Evolutionary conservation across 768 basidiomycete species (phyloP), one percentile per base, ranked within the genome.

Genomic region (Floccularia luteovirens): DNA sequence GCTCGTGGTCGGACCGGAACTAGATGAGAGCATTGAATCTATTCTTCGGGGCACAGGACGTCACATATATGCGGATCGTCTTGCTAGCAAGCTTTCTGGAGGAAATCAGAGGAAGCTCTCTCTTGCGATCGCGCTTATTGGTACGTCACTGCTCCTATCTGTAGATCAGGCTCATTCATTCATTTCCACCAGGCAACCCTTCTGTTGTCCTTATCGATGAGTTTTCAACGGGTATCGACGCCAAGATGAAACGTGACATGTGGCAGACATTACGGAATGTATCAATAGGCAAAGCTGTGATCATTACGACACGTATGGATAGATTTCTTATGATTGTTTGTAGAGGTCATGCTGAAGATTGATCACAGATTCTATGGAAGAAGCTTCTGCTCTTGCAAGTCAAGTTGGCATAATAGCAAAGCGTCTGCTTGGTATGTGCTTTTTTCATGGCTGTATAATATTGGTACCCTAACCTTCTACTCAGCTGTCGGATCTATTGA

Each of bases 201-300:
- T 12, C 32, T 8, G 82, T 83, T 5, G 61, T 84, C 1, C 70
- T 85, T 12, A 82, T 85, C 33, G 82, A 85, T 42, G 81, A 84
- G 51, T 84, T 81, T 52, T 81, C 78, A 5, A 82, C 80, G 2
- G 82, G 82, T 0, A 72, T 84, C 30, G 82, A 83, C 50, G 79
- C 81, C 7, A 81, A 74, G 54, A 82, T 75, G 62, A 83, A 83
- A 56, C 61, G 82, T 25, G 78, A 83, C 7, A 83, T 84, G 75
- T 84, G 82, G 82, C 58, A 57, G 7, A 81, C 78, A 0, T 59
- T 84, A 40, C 62, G 76, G 45, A 66, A 67, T 17, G 73, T 79
- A 3, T 70, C 77, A 0, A 57, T 63, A 2, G 78, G 75, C 12
- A 82, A 82, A 51, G 76, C 75, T 1, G 67, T 80, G 4, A 64